Evolutionary conservation across 148 eudicot genomes (phyloP), one percentile per base, ranked within the genome.

Genomic region (Selenicereus undatus): DNA sequence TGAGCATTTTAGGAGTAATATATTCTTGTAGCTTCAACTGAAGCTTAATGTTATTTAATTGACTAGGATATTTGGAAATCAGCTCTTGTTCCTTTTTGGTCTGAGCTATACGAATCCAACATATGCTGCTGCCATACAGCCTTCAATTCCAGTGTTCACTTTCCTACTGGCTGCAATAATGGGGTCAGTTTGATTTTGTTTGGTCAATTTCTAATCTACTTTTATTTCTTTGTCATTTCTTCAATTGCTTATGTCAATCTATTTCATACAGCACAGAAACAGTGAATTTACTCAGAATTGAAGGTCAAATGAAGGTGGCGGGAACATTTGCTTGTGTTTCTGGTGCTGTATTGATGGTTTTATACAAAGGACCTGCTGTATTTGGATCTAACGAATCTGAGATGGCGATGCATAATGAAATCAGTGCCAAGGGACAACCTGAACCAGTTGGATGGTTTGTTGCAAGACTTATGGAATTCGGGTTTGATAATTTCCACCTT

Each of bases 101-200:
- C 94, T 96, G 83, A 90, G 97, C 82, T 96, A 90, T 90, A 96
- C 99, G 74, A 93, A 88, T 90, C 99, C 99, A 80, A 89, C 94
- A 64, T 96, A 96, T 86, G 99, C 99, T 69, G 94, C 98, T 73
- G 99, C 99, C 79, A 88, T 90, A 79, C 99, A 96, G 76, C 99
- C 99, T 89, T 87, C 99, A 50, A 91, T 96, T 84, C 99, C 99
- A 30, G 99, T 96, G 76, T 96, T 96, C 64, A 96, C 99, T 36
- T 96, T 96, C 78, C 81, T 93, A 78, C 73, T 96, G 43, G 99
- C 99, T 78, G 88, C 86, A 5, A 52, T 89, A 22, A 93, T 92
- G 98, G 98, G 99, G 99, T 96, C 83, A 85, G 97, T 89, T 80
- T 21, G 71, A 77, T 78, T 27, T 76, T 50, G 74, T 76, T 42